Conservation (phyloP, 176 grass and related monocot genomes). For the Hordeum marinum region DNA sequence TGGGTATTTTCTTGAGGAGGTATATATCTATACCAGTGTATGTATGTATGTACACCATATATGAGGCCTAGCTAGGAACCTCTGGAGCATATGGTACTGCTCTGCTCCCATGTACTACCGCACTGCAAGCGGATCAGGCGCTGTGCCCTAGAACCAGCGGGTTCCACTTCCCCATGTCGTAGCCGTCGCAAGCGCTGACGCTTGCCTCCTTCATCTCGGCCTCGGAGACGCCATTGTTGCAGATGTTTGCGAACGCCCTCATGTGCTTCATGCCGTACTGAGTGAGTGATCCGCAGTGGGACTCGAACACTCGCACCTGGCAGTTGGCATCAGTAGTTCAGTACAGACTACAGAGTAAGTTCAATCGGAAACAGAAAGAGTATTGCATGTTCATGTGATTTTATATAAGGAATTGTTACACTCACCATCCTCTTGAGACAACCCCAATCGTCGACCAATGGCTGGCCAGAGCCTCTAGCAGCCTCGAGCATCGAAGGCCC, state of each 20-base stretch:
- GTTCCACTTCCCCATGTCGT: slow-evolving; percentile 54
- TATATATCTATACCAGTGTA: neutral
- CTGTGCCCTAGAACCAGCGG: slow-evolving; percentile 42
- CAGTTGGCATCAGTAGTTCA: neutral
- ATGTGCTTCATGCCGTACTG: slow-evolving; percentile 86
- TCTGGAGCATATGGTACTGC: neutral
- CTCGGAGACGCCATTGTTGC: slow-evolving; percentile 52
- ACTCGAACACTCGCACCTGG: slow-evolving; percentile 70
- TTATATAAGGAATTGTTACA: neutral
- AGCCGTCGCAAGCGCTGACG: slow-evolving; percentile 40
- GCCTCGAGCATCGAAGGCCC: slow-evolving; percentile 46
- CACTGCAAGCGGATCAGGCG: slow-evolving; percentile 39
- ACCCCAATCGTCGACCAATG: slow-evolving; percentile 82
- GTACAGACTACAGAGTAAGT: neutral
- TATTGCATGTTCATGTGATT: neutral
- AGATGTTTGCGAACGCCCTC: slow-evolving; percentile 81
- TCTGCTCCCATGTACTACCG: neutral
- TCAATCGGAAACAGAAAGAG: neutral
- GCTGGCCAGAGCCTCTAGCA: slow-evolving; percentile 42
- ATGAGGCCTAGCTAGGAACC: neutral
- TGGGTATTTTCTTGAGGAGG: neutral
- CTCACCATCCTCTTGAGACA: slow-evolving; percentile 85
- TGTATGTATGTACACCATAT: neutral
- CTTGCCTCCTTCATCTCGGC: slow-evolving; percentile 51
- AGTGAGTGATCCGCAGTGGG: slow-evolving; percentile 69